Base-by-base conservation (phyloP, 768 basidiomycete species). In the Ramaria rubella region DNA sequence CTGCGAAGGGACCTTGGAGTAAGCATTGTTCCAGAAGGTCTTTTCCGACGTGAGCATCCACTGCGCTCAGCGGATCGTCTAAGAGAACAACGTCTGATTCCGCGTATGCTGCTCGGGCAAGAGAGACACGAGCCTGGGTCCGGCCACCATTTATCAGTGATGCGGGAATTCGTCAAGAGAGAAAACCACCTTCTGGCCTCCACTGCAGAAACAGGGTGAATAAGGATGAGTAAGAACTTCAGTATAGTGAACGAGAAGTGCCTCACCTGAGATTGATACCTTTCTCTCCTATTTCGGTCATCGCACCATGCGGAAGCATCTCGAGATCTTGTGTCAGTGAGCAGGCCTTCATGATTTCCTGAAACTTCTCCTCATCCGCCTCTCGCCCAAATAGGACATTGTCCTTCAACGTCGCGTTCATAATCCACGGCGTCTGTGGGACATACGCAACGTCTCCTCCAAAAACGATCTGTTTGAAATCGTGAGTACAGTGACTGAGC, bases 41-140 rank as follows among this genome's bases (percentile, higher is more conserved):
- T 60, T 82, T 82, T 9, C 85, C 84, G 4, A 90, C 88, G 61
- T 86, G 82, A 0, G 87, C 81, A 60, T 91, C 89, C 7, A 91
- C 83, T 0, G 89, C 88, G 33, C 83, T 82, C 31, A 92, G 77
- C 15, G 90, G 86, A 64, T 94, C 90, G 63, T 94, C 90, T 26
- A 92, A 75, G 14, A 92, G 77, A 40, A 89, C 81, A 52, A 92
- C 77, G 57, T 90, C 85, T 1, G 85, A 76, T 0, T 77, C 70
- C 3, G 86, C 83, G 63, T 91, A 94, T 1, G 85, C 84, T 0
- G 87, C 87, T 26, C 90, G 74, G 0, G 90, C 90, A 23, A 90
- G 71, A 1, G 83, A 85, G 4, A 89, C 78, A n/a, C 86, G 82
- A 36, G 86, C 85, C 79, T 86, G 63, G 65, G 60, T 21, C 40